A percentile compares a stretch with the other conserved stretches of the same genome.
Evolutionary conservation across 2,329 filamentous ascomycete genomes (phyloP).

Genomic region (Xylariaceae sp.): DNA sequence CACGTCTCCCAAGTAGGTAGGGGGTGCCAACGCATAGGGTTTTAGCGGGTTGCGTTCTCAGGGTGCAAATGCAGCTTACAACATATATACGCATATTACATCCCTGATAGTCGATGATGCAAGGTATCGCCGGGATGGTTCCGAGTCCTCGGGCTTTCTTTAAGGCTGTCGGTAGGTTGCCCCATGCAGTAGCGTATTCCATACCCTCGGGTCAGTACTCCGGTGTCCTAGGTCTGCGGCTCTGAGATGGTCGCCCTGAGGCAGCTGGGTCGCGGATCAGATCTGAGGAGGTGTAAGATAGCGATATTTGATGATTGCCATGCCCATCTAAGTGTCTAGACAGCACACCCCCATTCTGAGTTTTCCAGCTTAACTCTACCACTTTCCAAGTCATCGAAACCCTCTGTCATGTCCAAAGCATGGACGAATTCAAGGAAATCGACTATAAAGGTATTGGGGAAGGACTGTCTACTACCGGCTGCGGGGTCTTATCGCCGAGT

Average conservation of each 20-base stretch:
- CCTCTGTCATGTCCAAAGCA: neutral
- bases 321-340: neutral
- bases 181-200: constrained; percentile 4
- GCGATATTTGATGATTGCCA: neutral
- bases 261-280: constrained; percentile 20
- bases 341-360: neutral
- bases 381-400: neutral
- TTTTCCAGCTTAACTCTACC: neutral
- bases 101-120: neutral
- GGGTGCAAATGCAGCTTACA: neutral
- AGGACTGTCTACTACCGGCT: constrained; percentile 20
- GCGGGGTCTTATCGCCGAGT: constrained; percentile 28
- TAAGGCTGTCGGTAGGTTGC: neutral
- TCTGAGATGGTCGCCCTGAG: neutral
- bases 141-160: neutral
- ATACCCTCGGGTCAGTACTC: neutral
- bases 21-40: constrained; percentile 15
- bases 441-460: constrained; percentile 36
- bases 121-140: neutral
- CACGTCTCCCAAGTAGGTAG: neutral
- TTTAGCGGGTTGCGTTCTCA: too few species aligned
- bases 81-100: constrained; percentile 7
- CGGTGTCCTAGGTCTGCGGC: neutral
- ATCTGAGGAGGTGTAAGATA: neutral
- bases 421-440: constrained; percentile 30